Percentiles rank a stretch among this genome's conserved stretches.
Evolutionary conservation across 495 filamentous ascomycete genomes (phyloP).

Genomic region (Penicillium desertorum): DNA sequence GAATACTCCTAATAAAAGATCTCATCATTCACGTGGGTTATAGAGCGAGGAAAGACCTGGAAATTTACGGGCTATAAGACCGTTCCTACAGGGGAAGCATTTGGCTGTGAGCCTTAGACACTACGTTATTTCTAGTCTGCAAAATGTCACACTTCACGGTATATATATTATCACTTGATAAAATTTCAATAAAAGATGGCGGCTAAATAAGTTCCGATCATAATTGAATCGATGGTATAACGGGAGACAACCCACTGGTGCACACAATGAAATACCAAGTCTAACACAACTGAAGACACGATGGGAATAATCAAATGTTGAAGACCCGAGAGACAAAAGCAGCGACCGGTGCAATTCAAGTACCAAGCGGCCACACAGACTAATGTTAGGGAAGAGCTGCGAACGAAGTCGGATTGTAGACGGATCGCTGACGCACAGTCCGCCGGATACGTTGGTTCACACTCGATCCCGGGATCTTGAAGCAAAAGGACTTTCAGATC

Average conservation of each 20-base stretch:
- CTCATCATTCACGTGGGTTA: no score
- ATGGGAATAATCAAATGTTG: background rate
- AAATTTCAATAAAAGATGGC: background rate
- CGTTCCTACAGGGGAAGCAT: no score
- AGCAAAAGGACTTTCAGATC: constrained; percentile 1
- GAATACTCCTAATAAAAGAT: no score
- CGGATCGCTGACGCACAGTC: background rate
- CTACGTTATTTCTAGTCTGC: background rate
- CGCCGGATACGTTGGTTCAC: no score
- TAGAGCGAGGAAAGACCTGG: no score
- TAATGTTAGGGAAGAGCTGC: background rate
- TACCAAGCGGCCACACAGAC: background rate
- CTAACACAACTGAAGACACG: background rate
- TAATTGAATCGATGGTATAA: background rate
- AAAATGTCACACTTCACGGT: background rate
- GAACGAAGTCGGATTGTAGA: background rate
- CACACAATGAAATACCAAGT: background rate
- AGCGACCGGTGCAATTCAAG: background rate
- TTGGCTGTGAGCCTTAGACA: background rate
- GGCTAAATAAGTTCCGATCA: background rate
- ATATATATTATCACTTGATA: background rate
- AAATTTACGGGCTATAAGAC: no score
- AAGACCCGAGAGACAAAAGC: no score
- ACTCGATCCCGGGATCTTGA: background rate
- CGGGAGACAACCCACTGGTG: background rate